Conservation (phyloP, 495 filamentous ascomycete genomes). For the Aspergillus ostianus region DNA sequence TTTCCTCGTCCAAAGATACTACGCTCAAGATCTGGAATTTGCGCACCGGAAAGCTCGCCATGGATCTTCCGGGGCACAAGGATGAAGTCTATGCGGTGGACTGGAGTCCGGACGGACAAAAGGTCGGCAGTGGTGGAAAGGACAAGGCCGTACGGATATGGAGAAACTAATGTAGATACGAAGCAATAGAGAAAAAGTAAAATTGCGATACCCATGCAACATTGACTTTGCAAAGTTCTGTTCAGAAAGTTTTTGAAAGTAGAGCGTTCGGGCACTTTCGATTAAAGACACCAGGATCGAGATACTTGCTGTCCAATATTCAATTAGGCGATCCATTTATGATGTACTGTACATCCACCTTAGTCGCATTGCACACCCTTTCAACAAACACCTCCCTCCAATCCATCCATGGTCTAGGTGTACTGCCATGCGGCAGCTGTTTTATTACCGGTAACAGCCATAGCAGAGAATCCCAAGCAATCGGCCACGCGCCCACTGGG, state of each 20-base stretch:
- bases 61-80: slow-evolving; percentile 88
- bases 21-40: slow-evolving; percentile 96
- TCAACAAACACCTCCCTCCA: not conserved
- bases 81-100: slow-evolving; percentile 95
- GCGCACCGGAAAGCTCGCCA: slow-evolving; percentile 74
- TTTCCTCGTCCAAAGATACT: slow-evolving; percentile 85
- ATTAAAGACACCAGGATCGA: too few relatives aligned
- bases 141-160: slow-evolving; percentile 89
- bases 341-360: not conserved
- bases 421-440: slow-evolving; percentile 44
- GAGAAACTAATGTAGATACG: slow-evolving; percentile 55
- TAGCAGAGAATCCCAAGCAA: slow-evolving; percentile 42
- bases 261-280: too few relatives aligned
- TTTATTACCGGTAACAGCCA: slow-evolving; percentile 26
- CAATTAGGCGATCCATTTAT: not conserved
- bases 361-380: not conserved
- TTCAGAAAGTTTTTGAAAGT: not conserved
- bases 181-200: slow-evolving; percentile 19
- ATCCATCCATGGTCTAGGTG: slow-evolving; percentile 18
- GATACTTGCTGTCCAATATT: not conserved
- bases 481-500: slow-evolving; percentile 35
- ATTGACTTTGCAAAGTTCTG: not conserved
- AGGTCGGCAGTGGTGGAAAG: slow-evolving; percentile 85
- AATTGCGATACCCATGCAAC: slow-evolving; percentile 11
- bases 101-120: slow-evolving; percentile 83